Evolutionary conservation across 2,329 filamentous ascomycete species (phyloP).

Genomic region (Sordariomycetes sp.): DNA sequence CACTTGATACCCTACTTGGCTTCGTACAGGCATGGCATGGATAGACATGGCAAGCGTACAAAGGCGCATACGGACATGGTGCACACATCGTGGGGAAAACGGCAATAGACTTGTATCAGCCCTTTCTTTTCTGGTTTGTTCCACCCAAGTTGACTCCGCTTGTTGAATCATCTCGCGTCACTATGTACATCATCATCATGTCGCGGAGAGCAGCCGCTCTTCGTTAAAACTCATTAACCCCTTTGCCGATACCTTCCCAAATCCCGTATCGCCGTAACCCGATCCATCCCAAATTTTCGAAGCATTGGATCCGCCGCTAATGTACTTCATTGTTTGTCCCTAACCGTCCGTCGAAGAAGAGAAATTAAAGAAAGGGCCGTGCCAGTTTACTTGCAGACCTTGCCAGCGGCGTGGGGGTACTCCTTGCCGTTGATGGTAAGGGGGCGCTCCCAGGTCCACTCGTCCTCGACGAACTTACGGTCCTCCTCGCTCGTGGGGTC

Average conservation of each 20-base stretch:
- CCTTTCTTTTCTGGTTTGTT: not conserved
- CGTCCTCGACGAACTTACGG: slow-evolving; percentile 69
- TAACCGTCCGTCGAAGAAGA: not conserved
- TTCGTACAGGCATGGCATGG: no score
- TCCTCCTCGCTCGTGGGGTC: slow-evolving; percentile 78
- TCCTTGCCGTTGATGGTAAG: slow-evolving; percentile 72
- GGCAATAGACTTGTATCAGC: not conserved
- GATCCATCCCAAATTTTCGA: slow-evolving; percentile 17
- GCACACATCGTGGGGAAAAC: not conserved
- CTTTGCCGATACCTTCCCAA: slow-evolving; percentile 6
- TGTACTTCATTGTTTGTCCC: slow-evolving; percentile 10
- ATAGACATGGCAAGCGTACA: no score
- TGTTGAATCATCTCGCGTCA: slow-evolving; percentile 4
- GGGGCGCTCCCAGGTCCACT: slow-evolving; percentile 89
- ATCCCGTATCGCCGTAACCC: slow-evolving; percentile 6
- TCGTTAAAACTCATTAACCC: slow-evolving; percentile 15
- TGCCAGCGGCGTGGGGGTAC: slow-evolving; percentile 79
- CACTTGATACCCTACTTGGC: no score
- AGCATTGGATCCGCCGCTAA: slow-evolving; percentile 16
- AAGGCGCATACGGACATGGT: no score
- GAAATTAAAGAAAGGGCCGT: not conserved
- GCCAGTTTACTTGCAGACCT: slow-evolving; percentile 87
- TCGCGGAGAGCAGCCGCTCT: slow-evolving; percentile 6
- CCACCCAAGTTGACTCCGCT: no score
- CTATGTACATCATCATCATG: slow-evolving; percentile 9